Conservation (phyloP, 345 rosid species). For the Eucalyptus brandiana region DNA sequence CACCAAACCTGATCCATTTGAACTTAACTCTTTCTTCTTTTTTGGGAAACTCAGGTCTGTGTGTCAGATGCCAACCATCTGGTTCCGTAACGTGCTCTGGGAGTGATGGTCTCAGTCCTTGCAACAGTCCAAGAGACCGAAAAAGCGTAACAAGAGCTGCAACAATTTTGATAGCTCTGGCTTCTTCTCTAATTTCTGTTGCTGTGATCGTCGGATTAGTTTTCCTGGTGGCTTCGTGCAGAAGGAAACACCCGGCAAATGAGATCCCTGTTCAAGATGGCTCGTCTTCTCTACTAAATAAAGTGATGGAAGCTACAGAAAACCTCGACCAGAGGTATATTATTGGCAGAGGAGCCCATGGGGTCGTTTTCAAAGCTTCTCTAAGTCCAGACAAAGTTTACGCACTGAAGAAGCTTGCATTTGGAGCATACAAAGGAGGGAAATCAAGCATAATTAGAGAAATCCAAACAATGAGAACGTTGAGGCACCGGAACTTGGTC, state of each 20-base stretch:
- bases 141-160: slow-evolving; percentile 15
- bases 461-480: slow-evolving; percentile 41
- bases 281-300: slow-evolving; percentile 25
- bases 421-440: slow-evolving; percentile 31
- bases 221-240: slow-evolving; percentile 3
- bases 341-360: slow-evolving; percentile 78
- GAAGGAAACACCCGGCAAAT: slow-evolving; percentile 16
- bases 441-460: slow-evolving; percentile 49
- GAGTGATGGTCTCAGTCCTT: slow-evolving; percentile 15
- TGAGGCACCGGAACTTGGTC: slow-evolving; percentile 70
- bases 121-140: slow-evolving; percentile 7
- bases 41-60: slow-evolving; percentile 44
- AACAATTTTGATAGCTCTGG: slow-evolving; percentile 27
- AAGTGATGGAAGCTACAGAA: slow-evolving; percentile 60
- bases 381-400: slow-evolving; percentile 25
- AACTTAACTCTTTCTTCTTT: slow-evolving; percentile 37
- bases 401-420: slow-evolving; percentile 53
- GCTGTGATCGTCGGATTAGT: slow-evolving; percentile 17
- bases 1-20: slow-evolving; percentile 30
- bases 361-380: slow-evolving; percentile 54
- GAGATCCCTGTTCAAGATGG: slow-evolving; percentile 34
- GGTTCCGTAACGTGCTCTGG: slow-evolving; percentile 1
- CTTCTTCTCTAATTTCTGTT: slow-evolving; percentile 9
- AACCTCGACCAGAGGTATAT: slow-evolving; percentile 48
- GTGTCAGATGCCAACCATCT: slow-evolving; percentile 31